Base-by-base conservation (phyloP, 257 asterid species). In the Solanum appendiculatum region DNA sequence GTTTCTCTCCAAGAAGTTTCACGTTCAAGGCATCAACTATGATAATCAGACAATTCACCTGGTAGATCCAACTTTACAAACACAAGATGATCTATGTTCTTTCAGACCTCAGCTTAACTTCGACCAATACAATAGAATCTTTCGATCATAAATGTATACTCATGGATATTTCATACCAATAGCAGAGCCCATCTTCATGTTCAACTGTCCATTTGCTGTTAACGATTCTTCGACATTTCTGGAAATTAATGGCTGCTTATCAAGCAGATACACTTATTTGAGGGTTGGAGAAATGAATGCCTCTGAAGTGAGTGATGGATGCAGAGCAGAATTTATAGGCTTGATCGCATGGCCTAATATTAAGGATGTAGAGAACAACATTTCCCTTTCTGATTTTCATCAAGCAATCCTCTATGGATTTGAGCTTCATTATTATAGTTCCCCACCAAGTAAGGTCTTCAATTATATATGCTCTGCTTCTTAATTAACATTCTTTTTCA, bases 341-440 rank as follows among this genome's bases (percentile, higher is more conserved):
- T 13, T 70, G 72, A 87, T 87, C 33, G 70, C 91, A 5, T 51
- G 66, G 84, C 77, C 75, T 21, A 11, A 73, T 4, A 84, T 88
- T 85, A 46, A 72, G 54, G 33, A 60, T 36, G 18, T 2, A 13
- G 23, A 13, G n/a, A 80, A 25, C 37, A 66, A 75, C 25, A 9
- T 86, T 42, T 88, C 91, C 2, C 87, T 88, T 85, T 86, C 44
- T 46, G 86, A 89, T 46, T 27, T 89, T 75, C 91, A 86, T 58
- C 39, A 36, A 15, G 86, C 90, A 36, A 36, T 88, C 85, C 12
- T 64, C 5, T 51, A 89, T 66, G 93, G 91, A 11, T 91, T 91
- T 40, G 89, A 89, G 82, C 74, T 89, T 15, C 40, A 0, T 36
- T 73, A 0, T 48, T 16, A 48, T 9, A 1, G 8, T 15, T 48